Base-by-base conservation (phyloP, 306 rosid genomes). In the Herpetospermum pedunculosum region DNA sequence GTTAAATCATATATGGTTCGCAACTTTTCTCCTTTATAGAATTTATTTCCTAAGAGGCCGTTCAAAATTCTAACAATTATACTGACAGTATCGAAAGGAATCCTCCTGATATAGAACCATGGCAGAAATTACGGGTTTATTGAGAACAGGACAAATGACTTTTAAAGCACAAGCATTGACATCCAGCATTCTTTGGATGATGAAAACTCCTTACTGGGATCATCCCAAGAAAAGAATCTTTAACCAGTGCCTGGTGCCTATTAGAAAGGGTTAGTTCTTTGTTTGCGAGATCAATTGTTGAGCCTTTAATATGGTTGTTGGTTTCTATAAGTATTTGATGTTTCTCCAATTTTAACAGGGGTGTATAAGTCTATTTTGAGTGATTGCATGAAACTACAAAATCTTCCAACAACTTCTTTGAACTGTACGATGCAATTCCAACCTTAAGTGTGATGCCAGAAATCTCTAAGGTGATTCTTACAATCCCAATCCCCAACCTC, bases 61-160 rank as follows among this genome's bases (percentile, higher is more conserved):
- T 75, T 75, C 70, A 77, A 46, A 68, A 65, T 65, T 65, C n/a
- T 65, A 65, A 40, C 52, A 68, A 15, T 43, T 21, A 68, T 15
- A 43, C 37, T 12, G 19, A 65, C 26, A 8, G 32, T 23, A 25
- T 43, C 3, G 25, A 67, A 67, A 41, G 19, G 18, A 35, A 37
- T 35, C 53, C 30, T 67, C 73, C 73, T 23, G 21, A 43, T 23
- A 14, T 21, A 69, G 40, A 26, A 44, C 55, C 40, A 2, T 44
- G 53, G 13, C 23, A 41, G 14, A 11, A 41, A 67, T 67, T 13
- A 25, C 4, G 41, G 30, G 21, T 13, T 5, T 67, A 11, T 25
- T 11, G 16, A 65, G 47, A 63, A 9, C 3, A 19, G 29, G 28
- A n/a, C 4, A 62, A 62, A 62, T 8, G 28, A 12, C 49, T 64